Evolutionary conservation across 305 asterid genomes (phyloP).

Genomic region (Stenogyne calaminthoides): DNA sequence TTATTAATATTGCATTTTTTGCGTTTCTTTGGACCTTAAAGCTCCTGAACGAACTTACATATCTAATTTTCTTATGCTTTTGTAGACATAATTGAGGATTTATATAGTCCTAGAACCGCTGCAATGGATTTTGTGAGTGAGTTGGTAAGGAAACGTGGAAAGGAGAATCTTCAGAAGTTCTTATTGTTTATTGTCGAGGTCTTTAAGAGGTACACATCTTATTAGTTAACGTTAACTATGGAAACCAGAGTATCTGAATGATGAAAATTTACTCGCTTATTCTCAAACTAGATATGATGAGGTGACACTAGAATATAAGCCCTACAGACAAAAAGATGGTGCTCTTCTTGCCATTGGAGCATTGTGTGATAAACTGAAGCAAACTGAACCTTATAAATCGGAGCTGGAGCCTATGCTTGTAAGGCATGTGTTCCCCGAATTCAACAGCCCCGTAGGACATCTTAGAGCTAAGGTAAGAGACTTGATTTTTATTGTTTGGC

Average conservation of each 20-base stretch:
- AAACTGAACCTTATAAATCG: conserved; percentile 90
- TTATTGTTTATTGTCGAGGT: conserved; percentile 85
- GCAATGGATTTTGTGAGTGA: conserved; percentile 99
- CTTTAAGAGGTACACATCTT: conserved; percentile 68
- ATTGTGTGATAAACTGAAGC: conserved; percentile 90
- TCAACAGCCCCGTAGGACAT: conserved; percentile 89
- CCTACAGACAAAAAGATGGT: conserved; percentile 94
- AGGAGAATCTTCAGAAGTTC: conserved; percentile 96
- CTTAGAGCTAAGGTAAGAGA: conserved; percentile 94
- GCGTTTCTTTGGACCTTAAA: no score
- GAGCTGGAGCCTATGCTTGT: conserved; percentile 97
- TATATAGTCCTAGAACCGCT: conserved; percentile 98
- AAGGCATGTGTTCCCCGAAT: conserved; percentile 96
- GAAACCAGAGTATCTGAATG: conserved; percentile 2
- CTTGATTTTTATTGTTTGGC: conserved; percentile 25
- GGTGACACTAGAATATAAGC: conserved; percentile 70
- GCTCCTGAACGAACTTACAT: conserved; percentile 18
- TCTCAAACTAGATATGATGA: conserved; percentile 67
- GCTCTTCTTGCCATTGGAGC: conserved; percentile 99
- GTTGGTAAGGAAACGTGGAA: conserved; percentile 96
- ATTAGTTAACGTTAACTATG: not conserved
- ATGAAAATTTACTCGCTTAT: conserved; percentile 26
- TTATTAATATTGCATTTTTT: not conserved
- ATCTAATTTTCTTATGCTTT: conserved; percentile 15
- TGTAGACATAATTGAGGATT: conserved; percentile 96